A percentile compares a stretch with the other conserved stretches of the same genome.
Conservation (phyloP, 345 rosid species). For the Jatropha curcas region DNA sequence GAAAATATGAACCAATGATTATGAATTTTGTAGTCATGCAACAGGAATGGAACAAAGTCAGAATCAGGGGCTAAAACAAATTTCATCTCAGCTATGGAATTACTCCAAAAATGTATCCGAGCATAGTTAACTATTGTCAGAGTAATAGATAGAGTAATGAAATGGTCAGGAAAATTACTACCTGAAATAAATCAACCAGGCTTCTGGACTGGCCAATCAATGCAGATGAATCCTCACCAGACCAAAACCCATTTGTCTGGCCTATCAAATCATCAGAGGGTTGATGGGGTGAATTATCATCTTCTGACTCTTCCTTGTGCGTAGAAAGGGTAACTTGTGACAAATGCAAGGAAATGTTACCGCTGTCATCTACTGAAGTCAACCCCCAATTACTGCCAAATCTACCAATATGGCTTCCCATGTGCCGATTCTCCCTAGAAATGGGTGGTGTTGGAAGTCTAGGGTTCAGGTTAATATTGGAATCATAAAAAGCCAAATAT, state of each 20-base stretch:
- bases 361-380: constrained; percentile 28
- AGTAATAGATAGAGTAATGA: background rate
- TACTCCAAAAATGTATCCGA: background rate
- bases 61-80: background rate
- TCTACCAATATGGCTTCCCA: constrained; percentile 28
- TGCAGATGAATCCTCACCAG: constrained; percentile 24
- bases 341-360: constrained; percentile 30
- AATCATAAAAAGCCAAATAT: constrained; percentile 24
- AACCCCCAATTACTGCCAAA: constrained; percentile 37
- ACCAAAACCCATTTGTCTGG: constrained; percentile 26
- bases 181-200: constrained; percentile 45
- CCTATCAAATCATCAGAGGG: constrained; percentile 24
- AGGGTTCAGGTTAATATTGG: constrained; percentile 37
- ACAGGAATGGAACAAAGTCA: background rate
- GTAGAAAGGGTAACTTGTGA: constrained; percentile 50
- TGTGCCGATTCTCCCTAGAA: constrained; percentile 30
- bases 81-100: constrained; percentile 6
- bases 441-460: constrained; percentile 41
- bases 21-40: constrained; percentile 4
- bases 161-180: constrained; percentile 14
- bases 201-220: constrained; percentile 28
- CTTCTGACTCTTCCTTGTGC: constrained; percentile 60
- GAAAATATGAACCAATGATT: constrained; percentile 23
- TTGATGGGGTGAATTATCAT: constrained; percentile 38
- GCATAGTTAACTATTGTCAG: background rate